Percentiles rank a stretch among this genome's conserved stretches.
Conservation (phyloP, 192 early-diverging fungal species). For the Dissophora globulifera region DNA sequence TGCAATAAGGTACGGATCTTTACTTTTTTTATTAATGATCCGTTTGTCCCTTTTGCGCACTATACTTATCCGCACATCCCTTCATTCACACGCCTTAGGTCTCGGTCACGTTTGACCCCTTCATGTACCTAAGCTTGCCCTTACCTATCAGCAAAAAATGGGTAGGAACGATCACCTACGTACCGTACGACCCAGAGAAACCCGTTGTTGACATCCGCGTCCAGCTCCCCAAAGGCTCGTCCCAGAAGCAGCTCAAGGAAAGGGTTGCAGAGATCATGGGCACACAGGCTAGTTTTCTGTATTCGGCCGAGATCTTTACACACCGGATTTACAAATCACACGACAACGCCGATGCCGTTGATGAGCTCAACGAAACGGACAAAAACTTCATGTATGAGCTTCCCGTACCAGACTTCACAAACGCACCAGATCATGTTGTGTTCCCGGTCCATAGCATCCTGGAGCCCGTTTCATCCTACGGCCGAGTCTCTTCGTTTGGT, state of each 20-base stretch:
- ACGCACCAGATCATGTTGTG: slow-evolving; percentile 30
- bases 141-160: slow-evolving; percentile 73
- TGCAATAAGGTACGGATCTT: slow-evolving; percentile 72
- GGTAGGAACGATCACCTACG: slow-evolving; percentile 58
- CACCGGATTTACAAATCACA: slow-evolving; percentile 67
- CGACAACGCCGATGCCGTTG: slow-evolving; percentile 58
- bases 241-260: slow-evolving; percentile 67
- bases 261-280: slow-evolving; percentile 65
- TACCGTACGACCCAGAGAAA: slow-evolving; percentile 59
- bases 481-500: slow-evolving; percentile 36
- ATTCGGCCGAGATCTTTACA: slow-evolving; percentile 64
- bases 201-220: slow-evolving; percentile 60
- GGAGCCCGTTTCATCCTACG: slow-evolving; percentile 17
- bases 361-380: slow-evolving; percentile 31
- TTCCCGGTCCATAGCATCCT: slow-evolving; percentile 29
- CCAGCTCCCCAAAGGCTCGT: slow-evolving; percentile 71
- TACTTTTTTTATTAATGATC: too few relatives aligned
- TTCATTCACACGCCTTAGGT: slow-evolving; percentile 58
- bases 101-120: slow-evolving; percentile 89
- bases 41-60: too few relatives aligned
- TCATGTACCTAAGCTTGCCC: slow-evolving; percentile 93
- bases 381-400: slow-evolving; percentile 43
- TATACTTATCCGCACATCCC: too few relatives aligned
- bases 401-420: slow-evolving; percentile 38
- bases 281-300: slow-evolving; percentile 54